Evolutionary conservation across 768 basidiomycete genomes (phyloP).

Genomic region (Boletus sensibilis): DNA sequence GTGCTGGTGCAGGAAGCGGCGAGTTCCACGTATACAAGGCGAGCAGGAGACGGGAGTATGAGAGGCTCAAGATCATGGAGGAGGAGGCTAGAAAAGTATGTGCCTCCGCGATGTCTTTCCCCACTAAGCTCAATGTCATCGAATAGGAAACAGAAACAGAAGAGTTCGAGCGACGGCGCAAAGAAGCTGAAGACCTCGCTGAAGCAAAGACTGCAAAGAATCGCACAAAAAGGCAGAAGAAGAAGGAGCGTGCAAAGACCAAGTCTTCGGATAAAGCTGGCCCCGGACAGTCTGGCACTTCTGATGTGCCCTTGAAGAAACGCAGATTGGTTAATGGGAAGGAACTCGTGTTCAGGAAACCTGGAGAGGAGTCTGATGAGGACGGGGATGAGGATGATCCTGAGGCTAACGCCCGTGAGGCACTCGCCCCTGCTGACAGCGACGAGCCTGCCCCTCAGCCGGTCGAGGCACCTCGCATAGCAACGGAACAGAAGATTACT

Average conservation of each 20-base stretch:
- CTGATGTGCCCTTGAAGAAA: conserved; percentile 65
- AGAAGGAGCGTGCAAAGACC: conserved; percentile 70
- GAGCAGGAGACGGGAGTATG: conserved; percentile 89
- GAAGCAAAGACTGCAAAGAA: conserved; percentile 95
- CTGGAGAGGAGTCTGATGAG: conserved; percentile 50
- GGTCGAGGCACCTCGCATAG: conserved; percentile 20
- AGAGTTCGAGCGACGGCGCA: conserved; percentile 76
- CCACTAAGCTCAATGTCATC: background rate
- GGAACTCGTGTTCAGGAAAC: conserved; percentile 58
- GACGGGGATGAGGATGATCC: conserved; percentile 42
- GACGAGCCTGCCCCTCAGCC: conserved; percentile 2
- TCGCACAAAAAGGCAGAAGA: conserved; percentile 89
- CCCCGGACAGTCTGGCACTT: conserved; percentile 23
- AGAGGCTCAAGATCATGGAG: conserved; percentile 87
- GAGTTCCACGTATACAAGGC: conserved; percentile 99
- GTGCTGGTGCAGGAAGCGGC: conserved; percentile 95
- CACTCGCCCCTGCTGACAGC: background rate
- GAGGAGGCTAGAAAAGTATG: conserved; percentile 76
- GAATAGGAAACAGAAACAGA: conserved; percentile 63
- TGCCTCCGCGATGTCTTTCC: background rate
- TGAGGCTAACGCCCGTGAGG: background rate
- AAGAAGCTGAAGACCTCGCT: conserved; percentile 64
- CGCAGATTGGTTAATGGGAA: conserved; percentile 76
- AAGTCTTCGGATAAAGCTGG: conserved; percentile 33
- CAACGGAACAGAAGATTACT: conserved; percentile 39